Base-by-base conservation (phyloP, 2,329 filamentous ascomycete genomes). In the Grosmannia huntii region DNA sequence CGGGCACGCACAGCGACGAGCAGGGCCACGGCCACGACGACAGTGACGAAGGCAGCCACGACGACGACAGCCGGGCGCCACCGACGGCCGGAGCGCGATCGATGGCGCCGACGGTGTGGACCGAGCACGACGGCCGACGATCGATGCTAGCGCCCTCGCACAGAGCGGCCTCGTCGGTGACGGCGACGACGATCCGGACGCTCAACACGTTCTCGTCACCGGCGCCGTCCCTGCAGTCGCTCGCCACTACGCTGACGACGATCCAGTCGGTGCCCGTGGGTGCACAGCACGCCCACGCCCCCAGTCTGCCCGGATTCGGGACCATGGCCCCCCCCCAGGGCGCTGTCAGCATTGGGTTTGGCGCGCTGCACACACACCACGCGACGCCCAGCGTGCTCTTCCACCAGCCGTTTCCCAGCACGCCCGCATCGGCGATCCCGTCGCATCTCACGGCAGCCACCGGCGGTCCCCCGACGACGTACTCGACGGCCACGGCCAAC, bases 231-330 rank as follows among this genome's bases (percentile, higher is more conserved):
- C 83, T 90, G 53, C 85, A 84, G 61, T 92, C 88, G 2, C 75
- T 95, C 57, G 89, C 89, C 1, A 94, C 89, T 0, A 94, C 89
- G 1, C 76, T 95, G 58, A 94, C 89, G 0, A 95, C 89, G 0
- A 90, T 95, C 60, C 89, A 92, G 66, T 92, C 89, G 1, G 76
- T 83, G 4, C 81, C 83, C 5, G 82, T 81, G 67, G 65, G 63
- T 59, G 63, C 75, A 73, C 64, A 75, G 72, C 23, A 62, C 63
- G 55, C 62, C 3, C 31, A 41, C 12, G 33, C 12, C 14, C 3
- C 36, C 3, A 38, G 44, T 4, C 44, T 21, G 5, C 9, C 9
- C 21, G n/a, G n/a, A 16, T n/a, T n/a, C 33, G 33, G 33, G 5
- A 9, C 2, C 16, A 46, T 7, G 2, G 19, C 38, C 9, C 1